Evolutionary conservation across 345 rosid species (phyloP).

Genomic region (Linum tenue): DNA sequence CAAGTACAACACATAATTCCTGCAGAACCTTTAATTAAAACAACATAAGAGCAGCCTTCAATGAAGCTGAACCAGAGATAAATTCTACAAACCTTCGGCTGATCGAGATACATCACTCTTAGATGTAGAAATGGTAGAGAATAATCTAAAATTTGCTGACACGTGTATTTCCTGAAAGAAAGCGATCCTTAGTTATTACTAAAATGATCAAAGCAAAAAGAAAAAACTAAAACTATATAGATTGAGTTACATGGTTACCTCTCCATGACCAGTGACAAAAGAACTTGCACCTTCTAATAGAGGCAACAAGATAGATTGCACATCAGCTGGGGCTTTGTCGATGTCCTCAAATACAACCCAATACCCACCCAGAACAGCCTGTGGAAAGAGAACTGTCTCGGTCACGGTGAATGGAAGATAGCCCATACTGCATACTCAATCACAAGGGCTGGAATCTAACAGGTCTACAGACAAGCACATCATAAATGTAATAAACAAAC

Average conservation of each 20-base stretch:
- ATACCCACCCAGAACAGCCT: slow-evolving; percentile 76
- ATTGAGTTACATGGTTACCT: slow-evolving; percentile 32
- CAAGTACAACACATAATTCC: background rate
- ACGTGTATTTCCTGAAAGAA: slow-evolving; percentile 67
- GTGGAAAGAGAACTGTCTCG: slow-evolving; percentile 7
- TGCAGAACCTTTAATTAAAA: background rate
- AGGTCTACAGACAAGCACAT: background rate
- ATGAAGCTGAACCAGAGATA: background rate
- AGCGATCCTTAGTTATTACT: background rate
- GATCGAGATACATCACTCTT: slow-evolving; percentile 35
- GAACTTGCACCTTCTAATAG: slow-evolving; percentile 71
- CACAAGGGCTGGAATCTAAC: background rate
- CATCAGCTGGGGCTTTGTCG: slow-evolving; percentile 88
- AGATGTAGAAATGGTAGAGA: slow-evolving; percentile 70
- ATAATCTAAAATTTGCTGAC: slow-evolving; percentile 72
- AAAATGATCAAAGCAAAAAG: background rate
- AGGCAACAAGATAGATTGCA: slow-evolving; percentile 67
- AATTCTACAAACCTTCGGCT: slow-evolving; percentile 40
- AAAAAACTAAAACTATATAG: background rate
- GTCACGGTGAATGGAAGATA: background rate
- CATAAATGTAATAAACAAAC: slow-evolving; percentile 30
- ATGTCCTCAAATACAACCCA: slow-evolving; percentile 98
- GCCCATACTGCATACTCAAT: background rate
- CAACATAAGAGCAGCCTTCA: background rate
- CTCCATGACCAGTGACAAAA: slow-evolving; percentile 62